Evolutionary conservation across 2,329 filamentous ascomycete species (phyloP).

Genomic region (Cryoendolithus antarcticus): DNA sequence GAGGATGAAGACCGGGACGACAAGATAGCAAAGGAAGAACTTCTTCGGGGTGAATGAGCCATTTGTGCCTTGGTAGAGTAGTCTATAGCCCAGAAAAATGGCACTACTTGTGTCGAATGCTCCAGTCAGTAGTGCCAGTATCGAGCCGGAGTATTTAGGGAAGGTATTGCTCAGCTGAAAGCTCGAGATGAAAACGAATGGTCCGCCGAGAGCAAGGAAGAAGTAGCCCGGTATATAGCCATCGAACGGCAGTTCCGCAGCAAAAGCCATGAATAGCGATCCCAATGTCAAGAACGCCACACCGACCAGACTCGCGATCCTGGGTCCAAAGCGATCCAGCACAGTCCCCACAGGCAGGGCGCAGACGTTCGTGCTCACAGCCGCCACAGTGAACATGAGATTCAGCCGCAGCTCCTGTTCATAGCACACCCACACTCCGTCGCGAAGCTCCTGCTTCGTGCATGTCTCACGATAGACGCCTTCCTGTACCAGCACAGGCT

Average conservation of each 20-base stretch:
- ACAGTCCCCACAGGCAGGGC: slow-evolving; percentile 77
- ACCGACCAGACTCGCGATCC: slow-evolving; percentile 61
- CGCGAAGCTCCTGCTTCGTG: slow-evolving; percentile 37
- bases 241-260: slow-evolving; percentile 51
- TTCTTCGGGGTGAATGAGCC: slow-evolving; percentile 32
- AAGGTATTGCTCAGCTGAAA: slow-evolving; percentile 41
- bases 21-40: slow-evolving; percentile 38
- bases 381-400: slow-evolving; percentile 84
- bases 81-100: slow-evolving; percentile 35
- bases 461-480: slow-evolving; percentile 59
- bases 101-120: slow-evolving; percentile 40
- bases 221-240: slow-evolving; percentile 42
- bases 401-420: slow-evolving; percentile 56
- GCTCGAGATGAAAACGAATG: slow-evolving; percentile 39
- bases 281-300: slow-evolving; percentile 57
- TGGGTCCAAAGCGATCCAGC: slow-evolving; percentile 69
- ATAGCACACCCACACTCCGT: slow-evolving; percentile 41
- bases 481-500: slow-evolving; percentile 63
- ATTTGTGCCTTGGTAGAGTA: slow-evolving; percentile 33
- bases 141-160: slow-evolving; percentile 38
- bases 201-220: slow-evolving; percentile 37
- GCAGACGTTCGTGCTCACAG: slow-evolving; percentile 76
- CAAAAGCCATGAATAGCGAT: slow-evolving; percentile 60
- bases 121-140: slow-evolving; percentile 38
- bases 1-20: slow-evolving; percentile 33